Base-by-base conservation (phyloP, 2,329 filamentous ascomycete genomes). In the Raffaelea arxii region DNA sequence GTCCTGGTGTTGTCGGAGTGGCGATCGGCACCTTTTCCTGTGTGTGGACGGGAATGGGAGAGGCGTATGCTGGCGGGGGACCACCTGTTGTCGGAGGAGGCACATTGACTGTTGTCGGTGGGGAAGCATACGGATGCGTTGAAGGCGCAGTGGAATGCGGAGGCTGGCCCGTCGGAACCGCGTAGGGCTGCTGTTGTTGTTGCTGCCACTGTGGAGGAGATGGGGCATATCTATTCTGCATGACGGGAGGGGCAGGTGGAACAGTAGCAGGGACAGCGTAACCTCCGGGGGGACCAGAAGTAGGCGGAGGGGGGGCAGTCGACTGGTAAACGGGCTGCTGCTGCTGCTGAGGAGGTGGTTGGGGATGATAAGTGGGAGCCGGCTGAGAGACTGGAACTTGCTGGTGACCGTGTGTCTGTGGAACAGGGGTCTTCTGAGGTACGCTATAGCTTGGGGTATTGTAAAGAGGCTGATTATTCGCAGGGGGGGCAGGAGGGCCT, bases 251-350 rank as follows among this genome's bases (percentile, higher is more conserved):
- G 11, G 14, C 18, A 14, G 27, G 27, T 32, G 9, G 27, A n/a
- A n/a, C n/a, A n/a, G n/a, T n/a, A n/a, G n/a, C n/a, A n/a, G n/a
- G n/a, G n/a, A n/a, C n/a, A n/a, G n/a, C n/a, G n/a, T n/a, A n/a
- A n/a, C n/a, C n/a, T 32, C 27, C 27, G 27, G 27, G 10, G 27
- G 27, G 27, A 32, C 10, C 10, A 36, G 6, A 12, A 10, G 32
- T 12, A 36, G 32, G 32, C 32, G 32, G 32, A 36, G 32, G 45
- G n/a, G 48, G 44, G 11, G 36, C 14, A 22, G 44, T 43, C 3
- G 48, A 41, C 45, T 46, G 44, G 37, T 50, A 49, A 36, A 36
- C 41, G 4, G 43, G 44, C 23, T 46, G 47, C 38, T 40, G 37
- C 37, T 40, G 37, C 24, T 42, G 40, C 40, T 42, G 40, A 9